Base-by-base conservation (phyloP, 345 rosid species). In the Syzygium oleosum region DNA sequence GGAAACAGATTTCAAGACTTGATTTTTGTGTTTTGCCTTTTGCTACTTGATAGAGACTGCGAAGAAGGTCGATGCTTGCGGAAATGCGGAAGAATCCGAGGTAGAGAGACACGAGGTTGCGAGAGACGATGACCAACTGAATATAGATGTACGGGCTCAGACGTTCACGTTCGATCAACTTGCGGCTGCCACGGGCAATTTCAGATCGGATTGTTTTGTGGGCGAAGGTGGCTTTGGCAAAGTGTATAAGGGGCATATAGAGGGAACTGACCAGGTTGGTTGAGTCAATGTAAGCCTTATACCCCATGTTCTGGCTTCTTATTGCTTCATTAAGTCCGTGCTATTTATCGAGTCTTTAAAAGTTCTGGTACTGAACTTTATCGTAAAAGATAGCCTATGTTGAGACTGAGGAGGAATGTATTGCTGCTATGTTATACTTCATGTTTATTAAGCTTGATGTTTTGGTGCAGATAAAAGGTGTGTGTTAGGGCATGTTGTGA, bases 151-250 rank as follows among this genome's bases (percentile, higher is more conserved):
- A 87, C 87, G 85, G 79, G 97, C 96, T 17, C 92, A 90, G 79
- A 89, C 92, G 49, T 96, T 96, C 89, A 88, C 93, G 53, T 94
- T 94, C 61, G 89, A 87, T 58, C 96, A 96, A 91, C 98, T 97
- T 27, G 88, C 88, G 0, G 86, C 87, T 22, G 98, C 97, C 31
- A 96, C 98, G 0, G 93, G 89, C 19, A 94, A 94, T 91, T 97
- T 97, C 84, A 91, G 91, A 89, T 85, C 90, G 5, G 94, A 93
- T 89, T 95, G 95, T 91, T 94, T 94, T 84, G 86, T 97, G 78
- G 98, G 99, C 46, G 96, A 94, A 95, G 99, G 99, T 38, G 99
- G 99, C 52, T 97, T 97, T 56, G 99, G 98, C 14, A 95, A 94
- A 91, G 98, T 97, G 59, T 97, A 88, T 91, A 96, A 90, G 87